These are phyloP conservation scores for Knufia petricola DNA, from an alignment of 2,329 filamentous ascomycete species.

Conservation along the genomic window DNA sequence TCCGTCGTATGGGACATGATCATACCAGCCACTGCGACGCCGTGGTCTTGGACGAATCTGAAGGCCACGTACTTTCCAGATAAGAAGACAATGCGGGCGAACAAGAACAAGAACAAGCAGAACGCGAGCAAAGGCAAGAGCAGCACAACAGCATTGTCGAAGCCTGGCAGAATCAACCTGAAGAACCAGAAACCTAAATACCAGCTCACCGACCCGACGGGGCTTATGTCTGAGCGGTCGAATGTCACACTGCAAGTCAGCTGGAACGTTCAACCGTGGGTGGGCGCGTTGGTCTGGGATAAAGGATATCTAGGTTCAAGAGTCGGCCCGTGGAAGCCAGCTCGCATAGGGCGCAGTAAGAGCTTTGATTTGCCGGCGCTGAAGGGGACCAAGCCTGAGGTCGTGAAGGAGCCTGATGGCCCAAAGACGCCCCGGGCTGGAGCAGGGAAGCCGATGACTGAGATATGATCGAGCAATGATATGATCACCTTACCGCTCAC, in stretches of 20 bases:
- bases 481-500: too few relatives aligned
- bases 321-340: slow-evolving; percentile 42
- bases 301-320: slow-evolving; percentile 32
- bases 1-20: slow-evolving; percentile 95
- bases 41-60: slow-evolving; percentile 32
- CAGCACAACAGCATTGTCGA: slow-evolving; percentile 16
- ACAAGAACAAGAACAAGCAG: slow-evolving; percentile 19
- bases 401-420: slow-evolving; percentile 16
- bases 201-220: slow-evolving; percentile 83
- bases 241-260: slow-evolving; percentile 73
- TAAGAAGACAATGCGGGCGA: slow-evolving; percentile 18
- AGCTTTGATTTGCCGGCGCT: slow-evolving; percentile 47
- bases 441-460: slow-evolving; percentile 14
- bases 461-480: slow-evolving; percentile 13
- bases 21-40: slow-evolving; percentile 56
- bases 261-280: slow-evolving; percentile 98
- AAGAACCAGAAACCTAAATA: slow-evolving; percentile 89
- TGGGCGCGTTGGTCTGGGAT: slow-evolving; percentile 79
- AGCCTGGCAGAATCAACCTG: slow-evolving; percentile 59
- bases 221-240: slow-evolving; percentile 61
- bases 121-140: slow-evolving; percentile 19
- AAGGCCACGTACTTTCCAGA: slow-evolving; percentile 28
- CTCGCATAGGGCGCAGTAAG: slow-evolving; percentile 43
- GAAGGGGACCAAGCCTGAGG: slow-evolving; percentile 31
- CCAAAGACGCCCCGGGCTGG: slow-evolving; percentile 18